Percentiles rank a stretch among this genome's conserved stretches.
Conservation (phyloP, 192 early-diverging fungal species). For the Umbelopsis vinacea region DNA sequence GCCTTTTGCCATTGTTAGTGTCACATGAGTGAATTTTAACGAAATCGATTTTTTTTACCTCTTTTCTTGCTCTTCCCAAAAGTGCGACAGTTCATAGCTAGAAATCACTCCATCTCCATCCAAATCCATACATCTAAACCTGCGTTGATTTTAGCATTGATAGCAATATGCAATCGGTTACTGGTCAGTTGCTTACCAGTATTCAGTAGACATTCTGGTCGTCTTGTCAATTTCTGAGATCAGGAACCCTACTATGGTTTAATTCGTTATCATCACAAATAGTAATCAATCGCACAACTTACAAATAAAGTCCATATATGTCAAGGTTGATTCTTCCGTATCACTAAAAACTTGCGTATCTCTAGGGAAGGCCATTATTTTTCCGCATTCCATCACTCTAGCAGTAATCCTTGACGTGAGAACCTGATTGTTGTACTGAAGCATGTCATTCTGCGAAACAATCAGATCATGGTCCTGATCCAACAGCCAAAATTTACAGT, state of each 20-base stretch:
- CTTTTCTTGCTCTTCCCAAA: constrained; percentile 80
- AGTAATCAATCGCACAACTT: constrained; percentile 12
- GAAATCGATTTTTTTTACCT: constrained; percentile 6
- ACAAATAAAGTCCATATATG: constrained; percentile 47
- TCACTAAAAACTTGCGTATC: not conserved
- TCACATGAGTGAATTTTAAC: not conserved
- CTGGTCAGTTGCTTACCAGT: constrained; percentile 26
- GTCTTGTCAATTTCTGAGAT: constrained; percentile 43
- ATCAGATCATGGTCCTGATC: constrained; percentile 89
- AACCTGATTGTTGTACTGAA: constrained; percentile 71
- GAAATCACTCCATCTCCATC: constrained; percentile 89
- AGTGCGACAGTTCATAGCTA: constrained; percentile 83
- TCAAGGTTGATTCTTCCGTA: constrained; percentile 10
- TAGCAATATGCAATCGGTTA: not conserved
- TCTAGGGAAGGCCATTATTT: constrained; percentile 34
- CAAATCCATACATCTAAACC: constrained; percentile 93
- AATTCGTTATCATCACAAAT: not conserved
- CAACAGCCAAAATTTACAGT: constrained; percentile 96
- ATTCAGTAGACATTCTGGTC: constrained; percentile 39
- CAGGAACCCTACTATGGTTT: constrained; percentile 40
- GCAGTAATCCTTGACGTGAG: constrained; percentile 72
- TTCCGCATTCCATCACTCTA: constrained; percentile 76
- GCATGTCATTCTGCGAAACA: constrained; percentile 69
- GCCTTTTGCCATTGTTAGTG: constrained; percentile 5
- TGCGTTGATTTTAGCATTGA: constrained; percentile 47